Evolutionary conservation across 164 flowering plant species (phyloP).

Genomic region (Platanus orientalis): DNA sequence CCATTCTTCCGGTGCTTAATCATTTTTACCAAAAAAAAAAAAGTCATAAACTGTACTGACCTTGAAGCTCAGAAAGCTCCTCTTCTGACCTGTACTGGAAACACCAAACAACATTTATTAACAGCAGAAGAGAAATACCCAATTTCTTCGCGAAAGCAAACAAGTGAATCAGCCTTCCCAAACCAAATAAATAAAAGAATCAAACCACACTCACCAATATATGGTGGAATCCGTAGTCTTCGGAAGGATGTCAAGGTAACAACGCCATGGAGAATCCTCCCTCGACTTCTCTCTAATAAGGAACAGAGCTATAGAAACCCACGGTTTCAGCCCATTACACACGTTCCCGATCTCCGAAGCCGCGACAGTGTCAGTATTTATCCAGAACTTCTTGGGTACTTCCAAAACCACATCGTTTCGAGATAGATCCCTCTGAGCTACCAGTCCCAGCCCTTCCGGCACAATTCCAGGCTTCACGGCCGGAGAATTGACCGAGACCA

Average conservation of each 20-base stretch:
- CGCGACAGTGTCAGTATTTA: conserved; percentile 69
- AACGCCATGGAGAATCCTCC: conserved; percentile 55
- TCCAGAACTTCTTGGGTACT: conserved; percentile 81
- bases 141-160: background rate
- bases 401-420: conserved; percentile 79
- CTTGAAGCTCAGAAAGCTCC: conserved; percentile 89
- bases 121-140: conserved; percentile 20
- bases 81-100: conserved; percentile 97
- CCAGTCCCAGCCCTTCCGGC: conserved; percentile 70
- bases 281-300: conserved; percentile 63
- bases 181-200: background rate
- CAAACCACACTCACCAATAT: conserved; percentile 64
- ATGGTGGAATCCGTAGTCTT: conserved; percentile 65
- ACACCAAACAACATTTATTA: conserved; percentile 37
- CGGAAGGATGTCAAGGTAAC: conserved; percentile 70
- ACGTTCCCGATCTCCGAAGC: conserved; percentile 76
- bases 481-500: conserved; percentile 52
- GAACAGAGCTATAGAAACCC: conserved; percentile 85
- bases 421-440: conserved; percentile 58
- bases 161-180: background rate
- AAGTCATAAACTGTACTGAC: conserved; percentile 27
- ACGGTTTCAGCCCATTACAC: conserved; percentile 74
- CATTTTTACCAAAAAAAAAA: background rate
- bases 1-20: background rate
- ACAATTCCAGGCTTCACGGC: conserved; percentile 51